Conservation (phyloP, 2,329 filamentous ascomycete genomes). For the Daldinia sp. region DNA sequence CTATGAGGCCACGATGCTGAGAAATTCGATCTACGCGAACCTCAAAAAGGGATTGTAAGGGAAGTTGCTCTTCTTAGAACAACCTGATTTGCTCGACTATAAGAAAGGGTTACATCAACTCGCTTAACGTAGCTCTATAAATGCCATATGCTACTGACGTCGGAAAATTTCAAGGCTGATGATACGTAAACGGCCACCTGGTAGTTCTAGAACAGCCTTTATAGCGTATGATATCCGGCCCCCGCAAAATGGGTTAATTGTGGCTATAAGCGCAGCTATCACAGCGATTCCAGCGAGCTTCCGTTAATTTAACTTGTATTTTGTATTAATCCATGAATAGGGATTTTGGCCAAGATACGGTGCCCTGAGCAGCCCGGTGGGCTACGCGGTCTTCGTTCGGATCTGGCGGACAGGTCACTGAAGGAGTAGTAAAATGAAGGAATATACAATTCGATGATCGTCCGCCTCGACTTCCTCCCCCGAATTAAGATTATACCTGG, state of each 20-base stretch:
- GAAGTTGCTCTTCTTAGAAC: too few species aligned
- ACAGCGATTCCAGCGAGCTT: neutral
- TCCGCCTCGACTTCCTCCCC: neutral
- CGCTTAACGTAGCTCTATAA: neutral
- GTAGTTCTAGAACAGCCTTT: slow-evolving; percentile 1
- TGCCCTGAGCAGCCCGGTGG: neutral
- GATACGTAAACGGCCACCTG: neutral
- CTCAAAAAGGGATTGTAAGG: too few species aligned
- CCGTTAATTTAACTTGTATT: slow-evolving; percentile 2
- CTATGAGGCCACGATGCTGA: neutral
- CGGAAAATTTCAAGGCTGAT: neutral
- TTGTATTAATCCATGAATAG: slow-evolving; percentile 4
- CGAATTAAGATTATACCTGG: neutral
- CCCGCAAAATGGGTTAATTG: neutral
- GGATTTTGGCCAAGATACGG: neutral
- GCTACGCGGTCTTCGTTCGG: neutral
- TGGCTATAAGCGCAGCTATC: slow-evolving; percentile 6
- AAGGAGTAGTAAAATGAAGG: neutral
- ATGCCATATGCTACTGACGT: neutral
- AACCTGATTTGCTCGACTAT: slow-evolving; percentile 4
- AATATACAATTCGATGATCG: neutral
- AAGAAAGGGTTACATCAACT: neutral
- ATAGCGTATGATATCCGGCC: neutral
- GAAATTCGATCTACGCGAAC: neutral
- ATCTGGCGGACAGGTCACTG: neutral